Conservation (phyloP, 371 early-diverging fungal species). For the Mortierella sp. region DNA sequence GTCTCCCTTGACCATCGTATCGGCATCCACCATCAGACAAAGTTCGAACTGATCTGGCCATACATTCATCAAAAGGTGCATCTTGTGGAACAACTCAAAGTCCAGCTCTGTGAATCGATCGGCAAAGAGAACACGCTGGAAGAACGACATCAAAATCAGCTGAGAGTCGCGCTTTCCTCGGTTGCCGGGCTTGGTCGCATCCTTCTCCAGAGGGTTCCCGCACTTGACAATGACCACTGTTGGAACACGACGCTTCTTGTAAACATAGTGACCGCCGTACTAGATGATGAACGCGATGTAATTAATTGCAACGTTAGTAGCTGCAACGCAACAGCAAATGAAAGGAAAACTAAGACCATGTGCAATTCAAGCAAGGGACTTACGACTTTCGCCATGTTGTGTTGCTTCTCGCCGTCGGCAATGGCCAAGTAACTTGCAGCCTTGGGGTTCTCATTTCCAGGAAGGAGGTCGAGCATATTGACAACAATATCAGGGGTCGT, state of each 20-base stretch:
- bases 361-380: constrained; percentile 8
- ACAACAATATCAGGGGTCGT: constrained; percentile 85
- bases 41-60: constrained; percentile 78
- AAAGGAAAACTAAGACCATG: not conserved
- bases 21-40: constrained; percentile 86
- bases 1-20: constrained; percentile 76
- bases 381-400: constrained; percentile 94
- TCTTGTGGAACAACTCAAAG: constrained; percentile 80
- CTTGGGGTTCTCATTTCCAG: constrained; percentile 65
- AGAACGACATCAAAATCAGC: constrained; percentile 88
- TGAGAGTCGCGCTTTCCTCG: constrained; percentile 94
- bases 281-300: constrained; percentile 16
- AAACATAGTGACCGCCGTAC: constrained; percentile 85
- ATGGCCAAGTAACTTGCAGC: constrained; percentile 90
- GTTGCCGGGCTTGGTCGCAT: constrained; percentile 76
- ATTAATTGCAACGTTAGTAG: not conserved
- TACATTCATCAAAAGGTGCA: constrained; percentile 71
- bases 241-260: constrained; percentile 61
- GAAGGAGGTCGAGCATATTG: constrained; percentile 77
- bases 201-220: constrained; percentile 66
- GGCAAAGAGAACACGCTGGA: constrained; percentile 78
- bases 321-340: no score
- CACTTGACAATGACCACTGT: constrained; percentile 73
- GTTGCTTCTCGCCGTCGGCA: constrained; percentile 90
- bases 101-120: constrained; percentile 88